Conservation (phyloP, 2,329 filamentous ascomycete species). For the Penicillium sp. region DNA sequence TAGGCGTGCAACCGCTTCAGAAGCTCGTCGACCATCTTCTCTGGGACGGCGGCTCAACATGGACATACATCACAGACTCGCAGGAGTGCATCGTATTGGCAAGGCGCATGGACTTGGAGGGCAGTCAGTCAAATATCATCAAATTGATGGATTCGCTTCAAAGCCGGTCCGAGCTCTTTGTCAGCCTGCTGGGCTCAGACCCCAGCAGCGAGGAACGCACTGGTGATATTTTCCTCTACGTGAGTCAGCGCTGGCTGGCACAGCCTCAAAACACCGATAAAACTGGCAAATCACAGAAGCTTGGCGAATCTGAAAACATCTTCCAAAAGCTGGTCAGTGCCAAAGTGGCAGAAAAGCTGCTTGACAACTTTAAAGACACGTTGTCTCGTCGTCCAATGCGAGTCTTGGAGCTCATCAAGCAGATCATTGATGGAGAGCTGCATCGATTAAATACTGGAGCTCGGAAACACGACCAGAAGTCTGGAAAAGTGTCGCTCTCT, state of each 20-base stretch:
- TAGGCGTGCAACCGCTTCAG: slow-evolving; percentile 32
- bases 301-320: slow-evolving; percentile 26
- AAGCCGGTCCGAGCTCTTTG: slow-evolving; percentile 35
- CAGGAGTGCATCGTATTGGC: slow-evolving; percentile 25
- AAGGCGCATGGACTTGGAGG: slow-evolving; percentile 18
- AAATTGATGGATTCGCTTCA: slow-evolving; percentile 34
- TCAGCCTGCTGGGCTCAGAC: slow-evolving; percentile 35
- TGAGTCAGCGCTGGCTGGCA: slow-evolving; percentile 41
- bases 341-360: slow-evolving; percentile 40
- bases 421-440: slow-evolving; percentile 39
- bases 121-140: slow-evolving; percentile 27
- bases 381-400: slow-evolving; percentile 38
- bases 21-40: slow-evolving; percentile 40
- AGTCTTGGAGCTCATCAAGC: slow-evolving; percentile 40
- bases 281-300: slow-evolving; percentile 9
- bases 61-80: slow-evolving; percentile 31
- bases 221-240: slow-evolving; percentile 41
- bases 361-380: slow-evolving; percentile 41
- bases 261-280: slow-evolving; percentile 14
- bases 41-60: slow-evolving; percentile 37
- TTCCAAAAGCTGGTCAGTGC: slow-evolving; percentile 38
- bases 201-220: slow-evolving; percentile 39
- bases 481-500: slow-evolving; percentile 29
- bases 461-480: not conserved
- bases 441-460: slow-evolving; percentile 10